phyloP scores from a whole-genome alignment of 2,329 filamentous ascomycete genomes.

The Botrytis sinoallii region DNA sequence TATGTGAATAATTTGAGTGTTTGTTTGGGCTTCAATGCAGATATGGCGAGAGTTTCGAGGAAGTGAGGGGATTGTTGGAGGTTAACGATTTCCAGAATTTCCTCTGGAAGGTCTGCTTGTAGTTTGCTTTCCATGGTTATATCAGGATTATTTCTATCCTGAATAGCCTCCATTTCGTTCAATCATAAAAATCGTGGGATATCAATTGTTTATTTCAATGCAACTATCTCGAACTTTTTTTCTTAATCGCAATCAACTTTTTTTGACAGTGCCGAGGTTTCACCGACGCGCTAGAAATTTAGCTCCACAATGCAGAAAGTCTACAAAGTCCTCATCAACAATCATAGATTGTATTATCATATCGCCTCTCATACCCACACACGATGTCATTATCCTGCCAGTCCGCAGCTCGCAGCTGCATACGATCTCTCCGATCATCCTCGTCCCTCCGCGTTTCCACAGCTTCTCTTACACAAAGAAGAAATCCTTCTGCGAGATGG shows the following conservation, averaged over 20 bases:
- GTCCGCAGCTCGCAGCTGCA: constrained; percentile 62
- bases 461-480: constrained; percentile 45
- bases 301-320: constrained; percentile 20
- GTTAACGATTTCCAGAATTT: constrained; percentile 66
- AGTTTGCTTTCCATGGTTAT: constrained; percentile 40
- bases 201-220: constrained; percentile 11
- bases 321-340: constrained; percentile 28
- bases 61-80: constrained; percentile 62
- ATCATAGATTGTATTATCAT: constrained; percentile 15
- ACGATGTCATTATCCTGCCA: constrained; percentile 62
- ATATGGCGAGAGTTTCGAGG: constrained; percentile 66
- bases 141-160: constrained; percentile 55
- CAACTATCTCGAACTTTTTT: constrained; percentile 22
- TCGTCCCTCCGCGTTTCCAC: constrained; percentile 47
- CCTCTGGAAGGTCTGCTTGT: constrained; percentile 62
- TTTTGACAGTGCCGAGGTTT: constrained; percentile 12
- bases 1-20: constrained; percentile 72
- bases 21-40: constrained; percentile 65
- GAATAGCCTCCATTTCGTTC: constrained; percentile 39
- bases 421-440: constrained; percentile 56
- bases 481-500: constrained; percentile 63
- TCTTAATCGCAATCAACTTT: constrained; percentile 18
- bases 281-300: constrained; percentile 22
- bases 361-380: constrained; percentile 32
- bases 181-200: constrained; percentile 11